Evolutionary conservation across 257 asterid species (phyloP), one percentile per base, ranked within the genome.

Genomic region (Penstemon eatonii): DNA sequence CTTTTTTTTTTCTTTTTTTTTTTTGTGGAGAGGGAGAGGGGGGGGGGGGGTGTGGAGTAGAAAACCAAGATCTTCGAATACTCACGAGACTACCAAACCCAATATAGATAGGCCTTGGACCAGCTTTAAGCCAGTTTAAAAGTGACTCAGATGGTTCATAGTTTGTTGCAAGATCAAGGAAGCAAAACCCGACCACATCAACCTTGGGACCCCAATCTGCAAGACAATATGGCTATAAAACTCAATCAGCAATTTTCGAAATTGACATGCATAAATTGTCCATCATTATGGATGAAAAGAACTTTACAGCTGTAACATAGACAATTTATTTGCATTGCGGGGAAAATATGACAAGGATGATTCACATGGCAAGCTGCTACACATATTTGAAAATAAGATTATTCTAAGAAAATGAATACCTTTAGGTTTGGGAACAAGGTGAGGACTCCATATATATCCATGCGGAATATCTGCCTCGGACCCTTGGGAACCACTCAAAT

Each of bases 381-480:
- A 42, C 46, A 45, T 39, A 43, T 63, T n/a, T 7, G 56, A 45
- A 40, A 74, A 7, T 63, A 60, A 54, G 37, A 39, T 38, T 12
- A 42, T 39, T 60, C 11, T 53, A 70, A 38, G 72, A 60, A 47
- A 68, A 80, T 51, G 61, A 72, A 73, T 42, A 93, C 99, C 99
- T 93, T 93, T 93, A 69, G 97, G 97, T 77, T 93, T 93, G 42
- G 99, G 95, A 65, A 93, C 99, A 71, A 93, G 97, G 74, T 93
- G 97, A 72, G 99, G 99, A 77, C 99, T 93, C 97, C 99, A 93
- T 59, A 93, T 93, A 74, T 93, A 93, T 67, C 96, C 97, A 77
- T 88, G 86, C 8, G 99, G 97, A 68, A 90, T 81, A 69, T 93
- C 87, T 18, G 90, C 76, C 78, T 83, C 97, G 41, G 92, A 86